Base-by-base conservation (phyloP, 2,329 filamentous ascomycete genomes). In the Sporothrix brunneoviolacea region DNA sequence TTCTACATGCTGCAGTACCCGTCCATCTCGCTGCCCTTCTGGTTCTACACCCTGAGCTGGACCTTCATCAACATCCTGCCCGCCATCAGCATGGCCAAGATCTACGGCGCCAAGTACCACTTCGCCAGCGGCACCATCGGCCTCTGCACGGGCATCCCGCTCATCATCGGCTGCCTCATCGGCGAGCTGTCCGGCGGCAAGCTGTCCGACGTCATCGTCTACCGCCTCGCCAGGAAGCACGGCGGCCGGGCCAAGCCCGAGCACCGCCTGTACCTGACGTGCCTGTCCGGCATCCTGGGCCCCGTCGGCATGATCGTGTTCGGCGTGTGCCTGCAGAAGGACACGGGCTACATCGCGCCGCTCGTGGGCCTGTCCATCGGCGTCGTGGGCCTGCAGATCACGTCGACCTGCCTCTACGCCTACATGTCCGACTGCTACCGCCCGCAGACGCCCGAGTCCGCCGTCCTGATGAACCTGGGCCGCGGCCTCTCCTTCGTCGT, bases 371-470 rank as follows among this genome's bases (percentile, higher is more conserved):
- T 55, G 2, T 36, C 45, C 32, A 27, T 55, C 15, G 49, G 51
- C 30, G 51, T 51, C 10, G 22, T 49, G n/a, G 54, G 54, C n/a
- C 48, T 55, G 33, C 54, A 55, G 42, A 51, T 55, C 22, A 54
- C 51, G 13, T 54, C 54, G 2, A 55, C 54, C 13, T 54, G 51
- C 33, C 45, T 54, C 16, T 55, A 55, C 22, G 54, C 54, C 12
- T 55, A 55, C 35, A 22, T 49, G 21, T 49, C 45, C 33, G 44
- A 55, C 45, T 55, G 54, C 51, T 55, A 55, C 48, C 52, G 52
- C 15, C 51, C 51, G 18, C 54, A 55, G 54, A 52, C 54, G 28
- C 54, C 54, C 45, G 54, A 55, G 48, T 53, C 52, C n/a, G 54
- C 48, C 33, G 49, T 53, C 24, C 45, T 55, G 15, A 44, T 55